Evolutionary conservation across 2,329 filamentous ascomycete genomes (phyloP).

Genomic region (Arthrobotrys entomopaga): DNA sequence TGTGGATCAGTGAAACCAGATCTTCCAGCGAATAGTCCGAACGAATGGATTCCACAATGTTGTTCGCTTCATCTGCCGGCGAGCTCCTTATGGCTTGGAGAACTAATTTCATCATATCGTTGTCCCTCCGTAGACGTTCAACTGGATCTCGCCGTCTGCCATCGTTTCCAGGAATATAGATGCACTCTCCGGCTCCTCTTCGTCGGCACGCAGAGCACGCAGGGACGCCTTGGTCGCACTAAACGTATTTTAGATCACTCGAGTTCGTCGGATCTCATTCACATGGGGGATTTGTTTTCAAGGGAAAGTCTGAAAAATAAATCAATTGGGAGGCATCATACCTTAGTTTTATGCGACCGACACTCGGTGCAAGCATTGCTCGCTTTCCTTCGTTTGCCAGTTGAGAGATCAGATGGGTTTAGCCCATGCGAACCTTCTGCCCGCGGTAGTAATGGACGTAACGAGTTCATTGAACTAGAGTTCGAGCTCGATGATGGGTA

Average conservation of each 20-base stretch:
- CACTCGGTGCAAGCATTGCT: constrained; percentile 54
- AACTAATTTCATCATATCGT: constrained; percentile 52
- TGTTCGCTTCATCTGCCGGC: constrained; percentile 35
- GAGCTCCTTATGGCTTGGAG: constrained; percentile 44
- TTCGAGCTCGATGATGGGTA: constrained; percentile 48
- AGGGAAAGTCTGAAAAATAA: no score
- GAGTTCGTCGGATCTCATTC: background rate
- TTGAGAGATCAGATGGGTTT: constrained; percentile 45
- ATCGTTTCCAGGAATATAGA: constrained; percentile 51
- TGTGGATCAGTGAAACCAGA: constrained; percentile 42
- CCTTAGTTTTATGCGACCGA: constrained; percentile 54
- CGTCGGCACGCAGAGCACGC: constrained; percentile 46
- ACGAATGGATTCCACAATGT: constrained; percentile 46
- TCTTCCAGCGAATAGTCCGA: constrained; percentile 47
- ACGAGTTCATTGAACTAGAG: constrained; percentile 51
- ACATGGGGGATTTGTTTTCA: background rate
- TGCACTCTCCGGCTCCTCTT: constrained; percentile 35
- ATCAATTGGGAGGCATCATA: background rate
- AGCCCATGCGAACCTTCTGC: constrained; percentile 47
- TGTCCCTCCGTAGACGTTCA: constrained; percentile 42
- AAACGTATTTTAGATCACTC: background rate
- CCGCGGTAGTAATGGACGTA: constrained; percentile 48
- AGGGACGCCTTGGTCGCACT: constrained; percentile 52
- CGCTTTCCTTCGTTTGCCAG: constrained; percentile 50
- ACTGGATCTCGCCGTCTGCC: constrained; percentile 50